Evolutionary conservation across 441 rosid species (phyloP), one percentile per base, ranked within the genome.

Genomic region (Adansonia grandidieri): DNA sequence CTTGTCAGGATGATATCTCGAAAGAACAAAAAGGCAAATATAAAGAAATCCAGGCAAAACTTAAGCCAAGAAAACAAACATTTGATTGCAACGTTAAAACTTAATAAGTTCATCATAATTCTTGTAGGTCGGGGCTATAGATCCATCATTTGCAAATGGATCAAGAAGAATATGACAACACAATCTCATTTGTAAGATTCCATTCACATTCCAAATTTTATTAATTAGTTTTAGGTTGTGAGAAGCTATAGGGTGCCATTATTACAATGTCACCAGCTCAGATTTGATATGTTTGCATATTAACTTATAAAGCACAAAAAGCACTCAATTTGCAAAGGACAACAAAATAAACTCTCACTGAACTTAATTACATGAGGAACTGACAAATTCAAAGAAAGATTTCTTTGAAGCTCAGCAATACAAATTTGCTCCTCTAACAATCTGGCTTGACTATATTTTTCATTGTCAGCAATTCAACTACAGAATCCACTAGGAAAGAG

Each of bases 1-100:
- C 32, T 58, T 58, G 63, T 58, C 63, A 20, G 63, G 63, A 89
- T 94, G 99, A 84, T 94, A 96, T 87, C 98, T 94, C 79, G 67
- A 69, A 57, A 47, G 42, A 56, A 9, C 54, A 77, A 56, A 54
- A 67, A 50, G 14, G 6, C 17, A 57, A 37, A 76, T 9, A 77
- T 42, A 2, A 67, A 42, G 61, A 77, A 77, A 67, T 57, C 1
- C 8, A 17, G 28, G 28, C 6, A 0, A 60, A 13, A 67, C 11
- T 2, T 53, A 56, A 76, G 6, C 54, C 50, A 77, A 19, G 19
- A 9, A 28, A 19, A 6, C 0, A 11, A 22, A 44, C 44, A 22
- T 74, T 74, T 44, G 44, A 74, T 14, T 50, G 24, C 24, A n/a
- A 74, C 0, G 0, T 24, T 20, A 56, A 47, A 58, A 20, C 22